These are phyloP conservation scores for Clitoria ternatea DNA, from an alignment of 306 rosid species.

Conservation along the genomic window DNA sequence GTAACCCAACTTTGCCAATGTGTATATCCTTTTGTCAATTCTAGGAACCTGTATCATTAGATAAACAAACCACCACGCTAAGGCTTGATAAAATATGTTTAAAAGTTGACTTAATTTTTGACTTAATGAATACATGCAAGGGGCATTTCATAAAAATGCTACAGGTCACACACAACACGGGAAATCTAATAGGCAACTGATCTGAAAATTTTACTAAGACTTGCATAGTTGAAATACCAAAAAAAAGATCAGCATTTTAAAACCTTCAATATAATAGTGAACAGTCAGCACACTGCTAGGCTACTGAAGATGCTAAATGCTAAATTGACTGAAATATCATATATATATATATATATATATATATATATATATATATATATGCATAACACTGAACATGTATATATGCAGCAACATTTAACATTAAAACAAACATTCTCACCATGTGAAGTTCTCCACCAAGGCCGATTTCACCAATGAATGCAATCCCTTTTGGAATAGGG, in stretches of 20 bases:
- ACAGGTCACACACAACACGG: not conserved
- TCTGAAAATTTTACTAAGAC: not conserved
- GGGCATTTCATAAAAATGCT: not conserved
- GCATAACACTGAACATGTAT: too few relatives aligned
- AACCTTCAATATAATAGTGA: not conserved
- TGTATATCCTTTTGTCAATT: slow-evolving; percentile 76
- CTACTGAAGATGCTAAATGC: not conserved
- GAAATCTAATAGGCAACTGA: not conserved
- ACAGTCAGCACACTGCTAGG: not conserved
- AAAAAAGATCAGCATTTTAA: not conserved
- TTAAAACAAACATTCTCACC: slow-evolving; percentile 45
- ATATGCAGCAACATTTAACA: not conserved
- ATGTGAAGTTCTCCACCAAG: slow-evolving; percentile 90
- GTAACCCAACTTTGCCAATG: slow-evolving; percentile 78
- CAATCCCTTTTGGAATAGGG: slow-evolving; percentile 70
- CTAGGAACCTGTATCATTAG: slow-evolving; percentile 59
- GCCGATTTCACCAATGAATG: slow-evolving; percentile 94
- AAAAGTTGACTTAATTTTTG: not conserved
- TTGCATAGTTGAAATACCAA: not conserved
- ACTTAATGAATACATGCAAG: not conserved
- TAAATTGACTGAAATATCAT: not conserved
- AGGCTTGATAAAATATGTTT: not conserved
- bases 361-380: too few relatives aligned
- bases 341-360: too few relatives aligned
- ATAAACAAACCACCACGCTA: not conserved